phyloP scores from a whole-genome alignment of 176 grass and related monocot genomes.

The Musa schizocarpa region DNA sequence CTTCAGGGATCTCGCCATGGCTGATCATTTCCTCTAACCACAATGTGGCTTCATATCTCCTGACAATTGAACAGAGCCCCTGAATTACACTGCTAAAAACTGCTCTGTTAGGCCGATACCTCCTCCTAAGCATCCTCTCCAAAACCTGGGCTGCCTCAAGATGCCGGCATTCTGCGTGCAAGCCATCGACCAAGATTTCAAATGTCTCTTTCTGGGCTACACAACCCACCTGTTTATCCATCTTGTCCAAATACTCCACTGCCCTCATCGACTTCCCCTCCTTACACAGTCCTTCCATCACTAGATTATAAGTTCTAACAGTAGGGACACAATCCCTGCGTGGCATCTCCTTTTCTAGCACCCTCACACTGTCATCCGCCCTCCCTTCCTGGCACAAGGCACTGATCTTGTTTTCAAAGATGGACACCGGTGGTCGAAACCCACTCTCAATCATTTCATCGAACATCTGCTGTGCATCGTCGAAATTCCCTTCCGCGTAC shows the following conservation, averaged over 20 bases:
- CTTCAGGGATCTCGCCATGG: conserved; percentile 44
- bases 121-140: conserved; percentile 58
- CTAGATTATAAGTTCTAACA: conserved; percentile 48
- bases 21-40: conserved; percentile 85
- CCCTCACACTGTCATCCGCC: conserved; percentile 36
- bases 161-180: conserved; percentile 41
- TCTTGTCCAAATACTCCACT: conserved; percentile 52
- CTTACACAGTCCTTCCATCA: conserved; percentile 64
- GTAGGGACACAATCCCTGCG: conserved; percentile 48
- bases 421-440: conserved; percentile 43
- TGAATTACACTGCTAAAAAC: conserved; percentile 42
- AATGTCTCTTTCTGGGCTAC: conserved; percentile 49
- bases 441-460: conserved; percentile 53
- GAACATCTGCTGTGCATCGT: conserved; percentile 49
- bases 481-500: conserved; percentile 42
- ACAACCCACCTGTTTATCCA: conserved; percentile 48
- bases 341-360: conserved; percentile 47
- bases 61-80: conserved; percentile 47
- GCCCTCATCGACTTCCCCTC: conserved; percentile 43
- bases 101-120: conserved; percentile 30
- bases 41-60: conserved; percentile 59
- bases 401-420: conserved; percentile 45
- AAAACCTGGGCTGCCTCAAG: conserved; percentile 44
- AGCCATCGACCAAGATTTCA: conserved; percentile 45
- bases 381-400: conserved; percentile 47